A percentile compares a stretch with the other conserved stretches of the same genome.
phyloP scores from a whole-genome alignment of 1,284 basidiomycete species.

The Volvariella surrecta region DNA sequence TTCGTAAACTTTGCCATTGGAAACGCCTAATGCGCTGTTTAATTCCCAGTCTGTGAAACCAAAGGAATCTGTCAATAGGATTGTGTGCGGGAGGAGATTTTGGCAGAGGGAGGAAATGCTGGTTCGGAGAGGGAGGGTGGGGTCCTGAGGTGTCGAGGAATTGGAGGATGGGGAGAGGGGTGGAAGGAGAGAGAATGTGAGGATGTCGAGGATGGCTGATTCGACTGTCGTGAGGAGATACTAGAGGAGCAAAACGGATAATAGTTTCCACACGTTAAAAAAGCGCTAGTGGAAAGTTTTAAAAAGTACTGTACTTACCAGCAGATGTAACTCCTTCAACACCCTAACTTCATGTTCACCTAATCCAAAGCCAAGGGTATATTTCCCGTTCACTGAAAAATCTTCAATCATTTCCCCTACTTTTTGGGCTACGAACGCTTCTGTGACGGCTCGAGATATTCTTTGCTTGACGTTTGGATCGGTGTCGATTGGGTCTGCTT shows the following conservation, averaged over 20 bases:
- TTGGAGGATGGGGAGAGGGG: conserved; percentile 9
- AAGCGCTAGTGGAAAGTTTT: no score
- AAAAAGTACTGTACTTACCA: conserved; percentile 38
- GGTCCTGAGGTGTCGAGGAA: conserved; percentile 24
- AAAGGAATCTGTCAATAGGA: conserved; percentile 70
- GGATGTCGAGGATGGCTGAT: conserved; percentile 43
- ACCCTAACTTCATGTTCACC: conserved; percentile 20
- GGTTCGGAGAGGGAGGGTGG: conserved; percentile 43
- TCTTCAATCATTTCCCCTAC: conserved; percentile 39
- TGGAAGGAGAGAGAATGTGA: conserved; percentile 47
- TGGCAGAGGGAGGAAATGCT: conserved; percentile 42
- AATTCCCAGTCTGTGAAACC: conserved; percentile 75
- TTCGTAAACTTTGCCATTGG: conserved; percentile 64
- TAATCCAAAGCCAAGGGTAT: no score
- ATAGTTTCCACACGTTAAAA: no score
- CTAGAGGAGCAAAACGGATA: no score
- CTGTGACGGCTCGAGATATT: conserved; percentile 54
- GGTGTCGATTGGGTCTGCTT: not conserved
- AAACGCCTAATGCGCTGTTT: conserved; percentile 60
- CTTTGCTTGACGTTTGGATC: conserved; percentile 51
- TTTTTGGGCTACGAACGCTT: conserved; percentile 55
- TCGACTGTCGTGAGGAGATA: conserved; percentile 57
- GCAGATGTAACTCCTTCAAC: conserved; percentile 35
- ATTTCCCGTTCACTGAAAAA: no score
- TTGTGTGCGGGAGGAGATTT: conserved; percentile 55